Conservation (phyloP, 768 basidiomycete genomes). For the Favolaschia claudopus region DNA sequence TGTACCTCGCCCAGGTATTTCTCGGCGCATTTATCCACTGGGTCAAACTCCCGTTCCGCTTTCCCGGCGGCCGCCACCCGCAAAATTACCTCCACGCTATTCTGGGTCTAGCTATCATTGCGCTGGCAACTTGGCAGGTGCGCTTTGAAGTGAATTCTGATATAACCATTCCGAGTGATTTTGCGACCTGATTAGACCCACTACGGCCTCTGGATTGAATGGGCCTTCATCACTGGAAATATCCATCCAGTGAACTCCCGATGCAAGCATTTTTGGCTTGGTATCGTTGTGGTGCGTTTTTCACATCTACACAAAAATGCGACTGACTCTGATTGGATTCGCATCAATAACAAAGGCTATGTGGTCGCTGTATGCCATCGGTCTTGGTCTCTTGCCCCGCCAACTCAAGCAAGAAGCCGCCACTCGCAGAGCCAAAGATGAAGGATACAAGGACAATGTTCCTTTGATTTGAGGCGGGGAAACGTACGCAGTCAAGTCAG, state of each 20-base stretch:
- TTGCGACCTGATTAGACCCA: constrained; percentile 13
- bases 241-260: constrained; percentile 21
- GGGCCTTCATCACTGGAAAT: constrained; percentile 25
- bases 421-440: constrained; percentile 8
- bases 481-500: too few species aligned
- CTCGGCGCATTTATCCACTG: constrained; percentile 48
- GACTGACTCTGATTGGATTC: not conserved
- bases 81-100: constrained; percentile 34
- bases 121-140: constrained; percentile 40
- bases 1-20: constrained; percentile 46
- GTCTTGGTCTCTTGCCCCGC: constrained; percentile 35
- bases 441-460: not conserved
- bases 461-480: constrained; percentile 5
- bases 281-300: constrained; percentile 9
- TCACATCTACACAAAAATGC: not conserved
- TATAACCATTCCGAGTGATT: not conserved
- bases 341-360: constrained; percentile 29
- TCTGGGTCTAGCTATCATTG: constrained; percentile 46
- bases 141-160: not conserved
- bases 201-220: constrained; percentile 40
- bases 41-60: constrained; percentile 39
- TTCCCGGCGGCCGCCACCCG: constrained; percentile 36
- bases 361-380: constrained; percentile 36
- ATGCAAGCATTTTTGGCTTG: constrained; percentile 33
- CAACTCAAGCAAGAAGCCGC: constrained; percentile 38